Evolutionary conservation across 345 rosid genomes (phyloP).

Genomic region (Ceriops zippeliana): DNA sequence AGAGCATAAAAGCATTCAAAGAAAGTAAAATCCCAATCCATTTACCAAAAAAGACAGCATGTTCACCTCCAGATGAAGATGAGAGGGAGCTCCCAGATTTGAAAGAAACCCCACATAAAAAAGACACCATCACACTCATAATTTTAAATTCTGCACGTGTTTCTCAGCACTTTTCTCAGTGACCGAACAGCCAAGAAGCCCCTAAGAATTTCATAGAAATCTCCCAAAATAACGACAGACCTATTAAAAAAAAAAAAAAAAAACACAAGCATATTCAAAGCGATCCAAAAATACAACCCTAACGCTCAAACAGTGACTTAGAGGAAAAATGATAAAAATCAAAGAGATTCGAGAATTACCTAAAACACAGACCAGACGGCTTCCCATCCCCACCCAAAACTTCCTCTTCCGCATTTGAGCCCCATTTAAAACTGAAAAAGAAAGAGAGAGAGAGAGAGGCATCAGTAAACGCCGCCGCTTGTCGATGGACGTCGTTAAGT

Average conservation of each 20-base stretch:
- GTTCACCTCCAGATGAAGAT: too few relatives aligned
- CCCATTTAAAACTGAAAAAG: slow-evolving; percentile 24
- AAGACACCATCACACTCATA: neutral
- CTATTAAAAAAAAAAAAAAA: too few relatives aligned
- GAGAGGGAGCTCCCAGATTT: neutral
- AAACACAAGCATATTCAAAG: slow-evolving; percentile 26
- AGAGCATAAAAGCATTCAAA: neutral
- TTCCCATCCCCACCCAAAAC: slow-evolving; percentile 33
- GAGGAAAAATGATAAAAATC: neutral
- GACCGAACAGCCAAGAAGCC: neutral
- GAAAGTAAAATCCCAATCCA: neutral
- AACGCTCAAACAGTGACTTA: neutral
- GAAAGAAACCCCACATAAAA: neutral
- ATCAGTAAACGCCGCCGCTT: slow-evolving; percentile 23
- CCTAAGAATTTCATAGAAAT: slow-evolving; percentile 22
- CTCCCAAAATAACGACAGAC: neutral
- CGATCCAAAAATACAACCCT: slow-evolving; percentile 13
- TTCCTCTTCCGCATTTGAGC: slow-evolving; percentile 31
- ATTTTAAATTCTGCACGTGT: neutral
- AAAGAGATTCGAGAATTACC: slow-evolving; percentile 31
- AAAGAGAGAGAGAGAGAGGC: slow-evolving; percentile 15
- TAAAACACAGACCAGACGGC: slow-evolving; percentile 18
- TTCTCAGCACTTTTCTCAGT: neutral
- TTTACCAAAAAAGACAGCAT: neutral
- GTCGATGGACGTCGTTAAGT: slow-evolving; percentile 32